These are phyloP conservation scores for Zostera marina DNA, from an alignment of 116 monocot genomes.

Conservation along the genomic window DNA sequence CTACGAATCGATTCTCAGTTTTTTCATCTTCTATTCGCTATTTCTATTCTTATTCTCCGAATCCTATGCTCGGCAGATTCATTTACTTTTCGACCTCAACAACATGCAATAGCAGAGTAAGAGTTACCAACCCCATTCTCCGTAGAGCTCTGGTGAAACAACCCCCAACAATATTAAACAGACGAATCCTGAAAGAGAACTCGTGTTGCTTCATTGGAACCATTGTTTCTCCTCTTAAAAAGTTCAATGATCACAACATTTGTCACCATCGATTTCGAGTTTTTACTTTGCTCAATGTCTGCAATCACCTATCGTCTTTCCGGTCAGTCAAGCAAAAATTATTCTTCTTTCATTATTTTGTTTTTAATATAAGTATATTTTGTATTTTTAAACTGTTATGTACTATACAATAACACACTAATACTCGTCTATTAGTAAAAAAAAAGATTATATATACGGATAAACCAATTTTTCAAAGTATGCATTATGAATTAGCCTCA, in stretches of 20 bases:
- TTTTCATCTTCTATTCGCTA: neutral
- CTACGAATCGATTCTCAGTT: neutral
- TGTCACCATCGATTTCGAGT: neutral
- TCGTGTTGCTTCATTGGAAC: conserved; percentile 55
- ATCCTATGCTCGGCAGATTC: neutral
- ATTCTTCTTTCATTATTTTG: no score
- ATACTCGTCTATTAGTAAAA: no score
- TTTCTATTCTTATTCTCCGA: neutral
- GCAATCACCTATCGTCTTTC: neutral
- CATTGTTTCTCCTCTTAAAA: conserved; percentile 15
- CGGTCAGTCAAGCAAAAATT: neutral
- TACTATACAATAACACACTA: no score
- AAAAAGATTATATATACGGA: no score
- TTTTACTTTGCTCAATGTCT: conserved; percentile 38
- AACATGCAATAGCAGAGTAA: neutral
- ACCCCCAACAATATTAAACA: conserved; percentile 16
- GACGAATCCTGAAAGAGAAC: conserved; percentile 1
- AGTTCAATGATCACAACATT: neutral
- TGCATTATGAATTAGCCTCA: no score
- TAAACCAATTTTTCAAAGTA: no score
- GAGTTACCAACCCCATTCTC: neutral
- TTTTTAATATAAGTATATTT: no score
- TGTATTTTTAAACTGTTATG: no score
- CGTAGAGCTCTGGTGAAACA: conserved; percentile 6
- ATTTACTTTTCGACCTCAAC: neutral